Evolutionary conservation across 2,329 filamentous ascomycete species (phyloP).

Genomic region (Phialemoniopsis sp.): DNA sequence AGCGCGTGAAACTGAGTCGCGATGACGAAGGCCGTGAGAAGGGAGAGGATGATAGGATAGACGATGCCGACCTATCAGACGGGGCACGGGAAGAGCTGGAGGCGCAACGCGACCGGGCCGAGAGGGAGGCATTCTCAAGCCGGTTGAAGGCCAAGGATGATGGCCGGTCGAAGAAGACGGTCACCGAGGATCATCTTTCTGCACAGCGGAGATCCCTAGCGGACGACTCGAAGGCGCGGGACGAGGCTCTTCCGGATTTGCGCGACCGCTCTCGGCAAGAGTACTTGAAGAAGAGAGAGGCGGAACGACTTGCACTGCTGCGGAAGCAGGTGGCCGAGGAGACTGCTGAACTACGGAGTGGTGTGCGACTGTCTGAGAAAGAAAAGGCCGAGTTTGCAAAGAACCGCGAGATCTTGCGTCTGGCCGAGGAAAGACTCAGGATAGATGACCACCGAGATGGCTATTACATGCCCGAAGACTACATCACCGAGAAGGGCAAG

Average conservation of each 20-base stretch:
- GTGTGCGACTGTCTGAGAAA: constrained; percentile 66
- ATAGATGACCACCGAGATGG: constrained; percentile 93
- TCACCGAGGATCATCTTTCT: constrained; percentile 49
- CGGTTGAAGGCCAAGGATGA: constrained; percentile 69
- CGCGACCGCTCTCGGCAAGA: constrained; percentile 83
- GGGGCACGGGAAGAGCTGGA: constrained; percentile 53
- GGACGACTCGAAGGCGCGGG: constrained; percentile 63
- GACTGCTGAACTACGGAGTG: constrained; percentile 72
- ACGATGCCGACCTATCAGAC: constrained; percentile 53
- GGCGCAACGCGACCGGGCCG: constrained; percentile 63
- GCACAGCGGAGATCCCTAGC: constrained; percentile 59
- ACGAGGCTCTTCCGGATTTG: constrained; percentile 73
- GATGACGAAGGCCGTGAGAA: constrained; percentile 35
- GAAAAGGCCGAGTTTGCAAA: constrained; percentile 87
- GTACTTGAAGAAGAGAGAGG: constrained; percentile 89
- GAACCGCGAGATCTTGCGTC: constrained; percentile 75
- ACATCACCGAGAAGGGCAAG: constrained; percentile 90
- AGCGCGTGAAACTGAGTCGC: constrained; percentile 63
- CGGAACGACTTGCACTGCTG: constrained; percentile 79
- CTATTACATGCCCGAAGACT: constrained; percentile 90
- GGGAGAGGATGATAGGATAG: constrained; percentile 17
- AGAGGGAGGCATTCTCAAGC: constrained; percentile 77
- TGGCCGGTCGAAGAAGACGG: constrained; percentile 64
- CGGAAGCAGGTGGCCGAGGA: constrained; percentile 90
- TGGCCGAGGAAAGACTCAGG: constrained; percentile 78